phyloP scores from a whole-genome alignment of 257 asterid genomes.

The Striga asiatica region DNA sequence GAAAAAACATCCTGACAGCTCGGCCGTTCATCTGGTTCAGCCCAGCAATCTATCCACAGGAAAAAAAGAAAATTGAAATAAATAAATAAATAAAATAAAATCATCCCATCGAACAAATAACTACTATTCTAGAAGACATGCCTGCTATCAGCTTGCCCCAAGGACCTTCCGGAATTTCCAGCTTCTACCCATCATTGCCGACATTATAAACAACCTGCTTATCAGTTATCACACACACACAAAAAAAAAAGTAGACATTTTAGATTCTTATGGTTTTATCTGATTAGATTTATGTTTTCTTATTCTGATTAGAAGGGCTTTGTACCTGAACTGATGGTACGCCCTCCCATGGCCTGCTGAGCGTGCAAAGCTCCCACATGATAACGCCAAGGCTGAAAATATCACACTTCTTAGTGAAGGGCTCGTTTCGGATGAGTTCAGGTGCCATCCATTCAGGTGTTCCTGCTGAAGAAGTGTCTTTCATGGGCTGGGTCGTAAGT shows the following conservation, averaged over 20 bases:
- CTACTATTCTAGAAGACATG: neutral
- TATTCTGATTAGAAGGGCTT: no score
- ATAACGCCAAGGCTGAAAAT: conserved; percentile 91
- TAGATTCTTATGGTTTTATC: neutral
- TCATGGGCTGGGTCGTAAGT: conserved; percentile 43
- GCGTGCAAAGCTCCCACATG: conserved; percentile 94
- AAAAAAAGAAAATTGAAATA: no score
- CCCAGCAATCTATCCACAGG: conserved; percentile 76
- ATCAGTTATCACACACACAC: neutral
- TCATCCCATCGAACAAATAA: no score
- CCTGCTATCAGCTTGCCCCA: conserved; percentile 76
- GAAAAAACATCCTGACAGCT: conserved; percentile 53
- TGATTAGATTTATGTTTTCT: neutral
- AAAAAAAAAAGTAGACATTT: conserved; percentile 4
- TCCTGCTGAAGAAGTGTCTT: conserved; percentile 79
- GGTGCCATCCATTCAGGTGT: conserved; percentile 99
- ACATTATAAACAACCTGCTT: conserved; percentile 63
- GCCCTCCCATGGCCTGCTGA: conserved; percentile 87
- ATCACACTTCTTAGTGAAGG: conserved; percentile 90
- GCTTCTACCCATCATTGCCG: conserved; percentile 59
- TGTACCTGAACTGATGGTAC: conserved; percentile 79
- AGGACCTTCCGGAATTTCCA: conserved; percentile 86
- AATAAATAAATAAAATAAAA: no score
- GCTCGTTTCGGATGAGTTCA: conserved; percentile 81
- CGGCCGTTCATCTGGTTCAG: conserved; percentile 72